phyloP scores from a whole-genome alignment of 2,329 filamentous ascomycete species.

The Aureobasidium pullulans region DNA sequence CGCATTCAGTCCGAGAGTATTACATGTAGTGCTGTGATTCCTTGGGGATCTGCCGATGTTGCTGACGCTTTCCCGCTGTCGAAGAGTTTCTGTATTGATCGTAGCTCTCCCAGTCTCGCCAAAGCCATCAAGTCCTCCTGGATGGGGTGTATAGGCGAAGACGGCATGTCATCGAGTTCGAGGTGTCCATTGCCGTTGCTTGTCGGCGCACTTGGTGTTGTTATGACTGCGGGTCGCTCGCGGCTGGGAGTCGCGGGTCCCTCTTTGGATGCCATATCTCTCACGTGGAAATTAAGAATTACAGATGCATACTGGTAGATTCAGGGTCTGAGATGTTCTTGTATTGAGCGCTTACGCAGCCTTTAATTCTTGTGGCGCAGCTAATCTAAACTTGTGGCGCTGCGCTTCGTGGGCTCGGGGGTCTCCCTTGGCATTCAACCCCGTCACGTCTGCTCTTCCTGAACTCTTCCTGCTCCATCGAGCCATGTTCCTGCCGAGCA shows the following conservation, averaged over 20 bases:
- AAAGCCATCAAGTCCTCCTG: slow-evolving; percentile 93
- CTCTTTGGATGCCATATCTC: slow-evolving; percentile 8
- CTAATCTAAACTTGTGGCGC: slow-evolving; percentile 1
- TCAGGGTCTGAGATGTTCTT: neutral
- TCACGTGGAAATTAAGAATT: neutral
- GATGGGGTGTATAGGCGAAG: slow-evolving; percentile 35
- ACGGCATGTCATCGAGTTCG: slow-evolving; percentile 28
- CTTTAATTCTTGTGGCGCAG: slow-evolving; percentile 3
- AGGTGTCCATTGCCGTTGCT: slow-evolving; percentile 1
- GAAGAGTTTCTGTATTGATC: slow-evolving; percentile 82
- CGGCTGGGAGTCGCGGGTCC: neutral
- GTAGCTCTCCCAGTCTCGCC: slow-evolving; percentile 78
- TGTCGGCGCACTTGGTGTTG: neutral
- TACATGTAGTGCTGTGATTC: slow-evolving; percentile 93
- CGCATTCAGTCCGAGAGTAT: neutral
- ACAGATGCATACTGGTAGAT: neutral
- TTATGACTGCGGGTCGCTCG: neutral
- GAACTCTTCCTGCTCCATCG: too few species aligned
- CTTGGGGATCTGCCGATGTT: slow-evolving; percentile 79
- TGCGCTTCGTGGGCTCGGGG: neutral
- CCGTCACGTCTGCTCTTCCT: too few species aligned
- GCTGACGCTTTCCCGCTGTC: slow-evolving; percentile 74
- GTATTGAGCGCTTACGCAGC: slow-evolving; percentile 1
- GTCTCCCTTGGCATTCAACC: neutral
- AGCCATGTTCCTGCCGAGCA: too few species aligned